A percentile compares a stretch with the other conserved stretches of the same genome.
Conservation (phyloP, 768 basidiomycete species). For the Russula abietina region DNA sequence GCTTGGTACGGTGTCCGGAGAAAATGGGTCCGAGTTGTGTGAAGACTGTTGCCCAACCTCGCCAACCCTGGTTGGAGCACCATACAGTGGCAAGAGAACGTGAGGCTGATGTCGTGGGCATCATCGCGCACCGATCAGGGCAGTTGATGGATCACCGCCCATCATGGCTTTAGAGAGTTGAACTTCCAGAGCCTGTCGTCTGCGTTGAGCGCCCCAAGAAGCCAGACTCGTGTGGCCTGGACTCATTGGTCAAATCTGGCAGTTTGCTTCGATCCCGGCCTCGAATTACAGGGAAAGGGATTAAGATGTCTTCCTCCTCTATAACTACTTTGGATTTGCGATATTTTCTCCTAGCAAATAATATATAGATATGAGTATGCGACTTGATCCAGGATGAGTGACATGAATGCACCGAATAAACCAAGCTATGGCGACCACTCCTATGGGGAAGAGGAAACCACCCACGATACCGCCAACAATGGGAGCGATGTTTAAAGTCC, state of each 20-base stretch:
- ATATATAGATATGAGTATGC: neutral
- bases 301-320: conserved; percentile 19
- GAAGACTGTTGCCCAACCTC: conserved; percentile 3
- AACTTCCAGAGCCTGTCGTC: conserved; percentile 2
- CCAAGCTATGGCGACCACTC: conserved; percentile 14
- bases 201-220: conserved; percentile 17
- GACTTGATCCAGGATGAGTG: neutral
- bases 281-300: conserved; percentile 17
- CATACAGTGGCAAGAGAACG: neutral
- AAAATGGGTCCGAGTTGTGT: conserved; percentile 1
- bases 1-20: conserved; percentile 11
- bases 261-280: conserved; percentile 5
- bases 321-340: neutral
- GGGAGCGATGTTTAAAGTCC: too few species aligned
- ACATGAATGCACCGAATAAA: conserved; percentile 15
- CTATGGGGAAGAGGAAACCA: neutral
- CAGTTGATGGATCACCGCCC: conserved; percentile 4
- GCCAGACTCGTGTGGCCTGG: conserved; percentile 22
- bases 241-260: conserved; percentile 15
- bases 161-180: conserved; percentile 5
- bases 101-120: neutral
- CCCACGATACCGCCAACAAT: too few species aligned
- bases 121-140: conserved; percentile 2
- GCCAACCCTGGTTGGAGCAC: neutral
- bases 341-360: conserved; percentile 13